A percentile compares a stretch with the other conserved stretches of the same genome.
These are phyloP conservation scores for Salix purpurea DNA, from an alignment of 345 rosid genomes.

Conservation along the genomic window DNA sequence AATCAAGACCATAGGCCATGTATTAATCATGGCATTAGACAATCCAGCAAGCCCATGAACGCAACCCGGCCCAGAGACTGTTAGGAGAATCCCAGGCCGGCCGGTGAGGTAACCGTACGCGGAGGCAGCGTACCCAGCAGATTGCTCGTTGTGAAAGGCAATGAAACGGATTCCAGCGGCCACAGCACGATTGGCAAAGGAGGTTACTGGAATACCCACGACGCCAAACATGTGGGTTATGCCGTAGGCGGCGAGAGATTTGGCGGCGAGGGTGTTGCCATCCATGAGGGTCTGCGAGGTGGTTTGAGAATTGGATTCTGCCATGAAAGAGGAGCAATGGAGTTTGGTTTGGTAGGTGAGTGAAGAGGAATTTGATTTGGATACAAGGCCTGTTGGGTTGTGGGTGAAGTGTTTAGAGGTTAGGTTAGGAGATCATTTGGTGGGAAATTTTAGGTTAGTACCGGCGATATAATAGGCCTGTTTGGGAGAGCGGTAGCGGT, in stretches of 20 bases:
- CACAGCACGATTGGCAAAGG: constrained; percentile 79
- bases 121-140: constrained; percentile 97
- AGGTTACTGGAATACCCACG: constrained; percentile 93
- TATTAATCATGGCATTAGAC: constrained; percentile 82
- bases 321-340: constrained; percentile 16
- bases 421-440: no score
- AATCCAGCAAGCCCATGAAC: constrained; percentile 94
- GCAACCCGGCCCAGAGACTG: constrained; percentile 95
- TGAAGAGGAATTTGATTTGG: no score
- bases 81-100: constrained; percentile 73
- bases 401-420: no score
- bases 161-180: constrained; percentile 76
- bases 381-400: no score
- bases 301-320: constrained; percentile 16
- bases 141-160: constrained; percentile 97
- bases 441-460: no score
- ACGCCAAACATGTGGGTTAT: constrained; percentile 92
- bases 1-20: constrained; percentile 90
- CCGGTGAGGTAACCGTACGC: constrained; percentile 92
- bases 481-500: no score
- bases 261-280: constrained; percentile 69
- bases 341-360: no score
- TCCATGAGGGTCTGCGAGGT: constrained; percentile 34
- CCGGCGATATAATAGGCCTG: no score
- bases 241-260: constrained; percentile 63